Percentiles rank a stretch among this genome's conserved stretches.
Evolutionary conservation across 1,284 basidiomycete genomes (phyloP).

Genomic region (Boletus mariae): DNA sequence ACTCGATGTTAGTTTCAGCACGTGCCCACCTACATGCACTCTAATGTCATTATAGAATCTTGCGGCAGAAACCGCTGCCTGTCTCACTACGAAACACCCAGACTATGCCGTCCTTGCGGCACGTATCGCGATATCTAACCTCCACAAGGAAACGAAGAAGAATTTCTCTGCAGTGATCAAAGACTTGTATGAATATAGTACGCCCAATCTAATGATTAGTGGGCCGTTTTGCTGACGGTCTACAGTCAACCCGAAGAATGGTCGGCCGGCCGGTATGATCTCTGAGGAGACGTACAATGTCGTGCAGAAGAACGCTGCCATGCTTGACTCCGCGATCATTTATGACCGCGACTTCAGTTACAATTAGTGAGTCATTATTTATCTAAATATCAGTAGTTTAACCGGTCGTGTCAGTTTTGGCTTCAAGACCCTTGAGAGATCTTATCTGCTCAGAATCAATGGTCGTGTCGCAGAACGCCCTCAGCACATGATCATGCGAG

Average conservation of each 20-base stretch:
- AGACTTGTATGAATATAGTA: slow-evolving; percentile 89
- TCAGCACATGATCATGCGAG: slow-evolving; percentile 99
- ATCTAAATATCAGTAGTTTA: neutral
- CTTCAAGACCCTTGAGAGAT: slow-evolving; percentile 99
- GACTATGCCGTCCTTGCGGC: slow-evolving; percentile 99
- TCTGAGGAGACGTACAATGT: slow-evolving; percentile 84
- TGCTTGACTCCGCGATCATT: slow-evolving; percentile 92
- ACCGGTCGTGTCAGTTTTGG: slow-evolving; percentile 68
- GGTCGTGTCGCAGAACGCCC: slow-evolving; percentile 96
- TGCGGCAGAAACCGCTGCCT: slow-evolving; percentile 95
- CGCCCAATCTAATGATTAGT: slow-evolving; percentile 21
- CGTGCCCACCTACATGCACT: neutral
- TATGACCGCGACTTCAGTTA: slow-evolving; percentile 99
- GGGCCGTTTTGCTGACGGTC: slow-evolving; percentile 5
- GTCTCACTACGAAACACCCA: slow-evolving; percentile 94
- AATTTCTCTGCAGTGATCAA: slow-evolving; percentile 89
- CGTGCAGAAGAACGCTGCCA: slow-evolving; percentile 80
- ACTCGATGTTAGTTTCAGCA: slow-evolving; percentile 70
- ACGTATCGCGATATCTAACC: slow-evolving; percentile 96
- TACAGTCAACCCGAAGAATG: slow-evolving; percentile 94
- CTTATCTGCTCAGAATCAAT: slow-evolving; percentile 93
- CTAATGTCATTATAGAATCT: slow-evolving; percentile 62
- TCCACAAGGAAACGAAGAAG: slow-evolving; percentile 99
- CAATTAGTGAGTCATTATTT: slow-evolving; percentile 64
- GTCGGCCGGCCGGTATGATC: slow-evolving; percentile 86